Conservation (phyloP, 1,139 yeast genomes). For the Meyerozyma sp. region DNA sequence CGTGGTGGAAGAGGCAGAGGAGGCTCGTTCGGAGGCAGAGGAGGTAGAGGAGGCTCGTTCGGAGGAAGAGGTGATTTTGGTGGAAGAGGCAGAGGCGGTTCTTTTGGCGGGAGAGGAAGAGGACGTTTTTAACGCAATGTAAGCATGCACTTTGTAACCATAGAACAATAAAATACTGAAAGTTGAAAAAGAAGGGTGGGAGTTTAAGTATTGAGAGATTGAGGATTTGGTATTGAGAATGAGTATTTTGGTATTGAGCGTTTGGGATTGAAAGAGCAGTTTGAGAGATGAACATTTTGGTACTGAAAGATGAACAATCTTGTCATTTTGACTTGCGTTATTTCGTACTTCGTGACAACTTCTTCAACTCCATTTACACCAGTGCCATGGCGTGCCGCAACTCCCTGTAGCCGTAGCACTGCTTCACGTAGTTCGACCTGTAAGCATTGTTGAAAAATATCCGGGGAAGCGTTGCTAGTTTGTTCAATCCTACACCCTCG, state of each 20-base stretch:
- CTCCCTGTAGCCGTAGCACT: conserved; percentile 31
- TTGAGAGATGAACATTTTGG: no score
- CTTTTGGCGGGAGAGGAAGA: not conserved
- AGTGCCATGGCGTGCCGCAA: conserved; percentile 29
- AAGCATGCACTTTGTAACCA: not conserved
- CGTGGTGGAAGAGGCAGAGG: conserved; percentile 13
- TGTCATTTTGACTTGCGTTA: not conserved
- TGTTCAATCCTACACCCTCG: conserved; percentile 16
- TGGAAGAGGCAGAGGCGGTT: conserved; percentile 39
- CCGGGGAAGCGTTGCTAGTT: conserved; percentile 24
- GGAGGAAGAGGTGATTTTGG: conserved; percentile 42
- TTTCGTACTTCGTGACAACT: not conserved
- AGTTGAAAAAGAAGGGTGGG: no score
- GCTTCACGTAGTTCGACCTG: conserved; percentile 15
- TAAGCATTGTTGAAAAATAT: conserved; percentile 31
- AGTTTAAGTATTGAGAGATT: no score
- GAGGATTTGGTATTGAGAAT: no score
- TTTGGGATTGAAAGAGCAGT: no score
- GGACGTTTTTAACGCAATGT: not conserved
- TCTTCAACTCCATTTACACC: conserved; percentile 24
- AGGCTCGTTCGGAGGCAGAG: conserved; percentile 37
- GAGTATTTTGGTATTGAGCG: no score
- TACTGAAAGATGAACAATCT: no score
- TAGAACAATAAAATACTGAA: not conserved
- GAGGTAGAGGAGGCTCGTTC: conserved; percentile 42